Evolutionary conservation across 306 rosid species (phyloP).

Genomic region (Cucurbita moschata): DNA sequence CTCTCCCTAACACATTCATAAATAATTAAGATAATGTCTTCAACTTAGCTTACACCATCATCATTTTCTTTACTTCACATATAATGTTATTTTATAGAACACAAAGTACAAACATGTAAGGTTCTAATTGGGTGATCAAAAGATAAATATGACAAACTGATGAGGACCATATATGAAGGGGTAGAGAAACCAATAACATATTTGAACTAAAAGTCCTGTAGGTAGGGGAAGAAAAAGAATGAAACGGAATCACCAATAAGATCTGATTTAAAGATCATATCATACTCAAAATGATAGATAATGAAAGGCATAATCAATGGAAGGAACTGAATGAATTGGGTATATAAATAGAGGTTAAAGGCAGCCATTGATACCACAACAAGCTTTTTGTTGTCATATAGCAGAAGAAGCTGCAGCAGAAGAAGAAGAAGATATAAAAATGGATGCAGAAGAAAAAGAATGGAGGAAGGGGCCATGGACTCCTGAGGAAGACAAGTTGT

Average conservation of each 20-base stretch:
- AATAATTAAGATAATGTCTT: too few relatives aligned
- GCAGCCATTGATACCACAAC: background rate
- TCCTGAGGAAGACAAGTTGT: constrained; percentile 54
- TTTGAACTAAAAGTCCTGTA: background rate
- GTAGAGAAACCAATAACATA: background rate
- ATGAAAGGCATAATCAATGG: background rate
- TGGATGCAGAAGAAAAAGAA: constrained; percentile 17
- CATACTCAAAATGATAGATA: background rate
- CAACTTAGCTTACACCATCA: too few relatives aligned
- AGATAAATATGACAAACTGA: background rate
- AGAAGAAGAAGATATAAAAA: background rate
- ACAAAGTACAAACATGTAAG: background rate
- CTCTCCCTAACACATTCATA: too few relatives aligned
- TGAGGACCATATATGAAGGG: background rate
- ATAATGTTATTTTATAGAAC: too few relatives aligned
- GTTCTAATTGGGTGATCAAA: background rate
- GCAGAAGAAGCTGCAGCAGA: background rate
- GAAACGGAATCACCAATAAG: background rate
- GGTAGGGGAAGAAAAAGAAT: background rate
- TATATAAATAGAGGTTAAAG: background rate
- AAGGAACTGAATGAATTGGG: background rate
- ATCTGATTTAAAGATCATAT: background rate
- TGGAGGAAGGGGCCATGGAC: constrained; percentile 81
- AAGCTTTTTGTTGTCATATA: background rate
- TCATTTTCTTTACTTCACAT: too few relatives aligned